A percentile compares a stretch with the other conserved stretches of the same genome.
phyloP scores from a whole-genome alignment of 768 basidiomycete species.

The Russula olivacea region DNA sequence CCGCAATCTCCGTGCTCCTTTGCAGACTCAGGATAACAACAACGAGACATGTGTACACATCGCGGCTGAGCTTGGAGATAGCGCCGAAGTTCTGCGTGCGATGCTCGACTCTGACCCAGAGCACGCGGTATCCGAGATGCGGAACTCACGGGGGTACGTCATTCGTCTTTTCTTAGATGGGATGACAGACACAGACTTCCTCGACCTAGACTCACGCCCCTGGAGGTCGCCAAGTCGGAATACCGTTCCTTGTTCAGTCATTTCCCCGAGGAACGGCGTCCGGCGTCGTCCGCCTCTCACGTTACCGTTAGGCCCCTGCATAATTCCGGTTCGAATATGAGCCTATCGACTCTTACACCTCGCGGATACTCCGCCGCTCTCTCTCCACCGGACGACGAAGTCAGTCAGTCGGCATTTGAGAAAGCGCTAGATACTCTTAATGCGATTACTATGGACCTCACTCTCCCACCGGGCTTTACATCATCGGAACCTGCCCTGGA shows the following conservation, averaged over 20 bases:
- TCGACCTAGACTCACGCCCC: conserved; percentile 51
- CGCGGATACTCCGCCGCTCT: conserved; percentile 3
- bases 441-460: conserved; percentile 38
- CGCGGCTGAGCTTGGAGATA: conserved; percentile 69
- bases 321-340: conserved; percentile 43
- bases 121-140: conserved; percentile 49
- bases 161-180: conserved; percentile 1
- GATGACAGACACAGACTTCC: neutral
- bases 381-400: conserved; percentile 36
- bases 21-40: conserved; percentile 57
- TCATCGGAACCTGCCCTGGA: conserved; percentile 37
- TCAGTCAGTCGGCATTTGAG: conserved; percentile 34
- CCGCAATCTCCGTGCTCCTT: conserved; percentile 59
- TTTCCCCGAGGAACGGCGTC: conserved; percentile 42
- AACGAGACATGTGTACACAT: conserved; percentile 77
- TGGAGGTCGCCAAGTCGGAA: conserved; percentile 63
- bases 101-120: conserved; percentile 60
- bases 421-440: conserved; percentile 52
- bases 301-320: conserved; percentile 45
- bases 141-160: conserved; percentile 67
- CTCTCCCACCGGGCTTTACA: conserved; percentile 29
- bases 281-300: conserved; percentile 49
- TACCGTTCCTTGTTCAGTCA: conserved; percentile 56
- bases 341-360: conserved; percentile 34
- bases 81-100: conserved; percentile 53